A percentile compares a stretch with the other conserved stretches of the same genome.
Evolutionary conservation across 139 green algal species (phyloP).

Genomic region (Tetraselmis chui): DNA sequence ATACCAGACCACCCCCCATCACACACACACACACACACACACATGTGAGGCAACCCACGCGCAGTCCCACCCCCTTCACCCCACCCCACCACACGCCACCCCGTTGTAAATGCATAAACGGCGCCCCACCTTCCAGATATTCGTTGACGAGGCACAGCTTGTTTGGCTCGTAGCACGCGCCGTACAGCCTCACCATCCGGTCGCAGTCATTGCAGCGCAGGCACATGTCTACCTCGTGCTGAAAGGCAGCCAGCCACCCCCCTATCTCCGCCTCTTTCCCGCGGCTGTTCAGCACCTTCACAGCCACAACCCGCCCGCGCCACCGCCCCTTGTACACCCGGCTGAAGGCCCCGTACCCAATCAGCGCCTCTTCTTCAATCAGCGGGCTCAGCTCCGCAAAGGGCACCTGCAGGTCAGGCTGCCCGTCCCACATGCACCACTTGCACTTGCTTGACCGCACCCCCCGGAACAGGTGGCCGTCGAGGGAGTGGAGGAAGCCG

Average conservation of each 20-base stretch:
- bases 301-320: not conserved
- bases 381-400: not conserved
- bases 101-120: too few relatives aligned
- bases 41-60: too few relatives aligned
- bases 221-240: not conserved
- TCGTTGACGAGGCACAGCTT: conserved; percentile 11
- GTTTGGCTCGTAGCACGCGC: not conserved
- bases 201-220: not conserved
- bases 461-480: not conserved
- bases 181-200: conserved; percentile 3
- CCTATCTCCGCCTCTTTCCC: not conserved
- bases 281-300: not conserved
- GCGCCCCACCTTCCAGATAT: conserved; percentile 1
- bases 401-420: not conserved
- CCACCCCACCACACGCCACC: too few relatives aligned
- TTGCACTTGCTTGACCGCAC: not conserved
- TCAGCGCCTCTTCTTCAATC: not conserved
- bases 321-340: not conserved
- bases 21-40: too few relatives aligned
- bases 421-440: not conserved
- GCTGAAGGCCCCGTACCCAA: not conserved
- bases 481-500: not conserved
- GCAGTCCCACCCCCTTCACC: too few relatives aligned
- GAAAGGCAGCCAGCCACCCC: not conserved
- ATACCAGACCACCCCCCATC: too few relatives aligned